phyloP scores from a whole-genome alignment of 306 rosid species.

The Fragaria iinumae region DNA sequence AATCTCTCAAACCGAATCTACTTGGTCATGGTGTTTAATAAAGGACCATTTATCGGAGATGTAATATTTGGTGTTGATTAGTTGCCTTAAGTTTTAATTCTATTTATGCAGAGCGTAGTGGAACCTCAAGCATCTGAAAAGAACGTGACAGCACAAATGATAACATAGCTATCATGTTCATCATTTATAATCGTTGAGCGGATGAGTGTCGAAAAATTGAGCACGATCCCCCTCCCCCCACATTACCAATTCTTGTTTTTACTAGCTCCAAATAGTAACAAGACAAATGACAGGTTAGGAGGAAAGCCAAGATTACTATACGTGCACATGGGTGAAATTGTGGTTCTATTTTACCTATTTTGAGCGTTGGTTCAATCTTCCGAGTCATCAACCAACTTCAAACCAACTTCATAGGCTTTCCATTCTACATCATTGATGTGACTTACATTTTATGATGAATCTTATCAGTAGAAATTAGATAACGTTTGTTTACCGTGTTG shows the following conservation, averaged over 20 bases:
- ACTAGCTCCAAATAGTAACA: background rate
- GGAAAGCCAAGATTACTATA: background rate
- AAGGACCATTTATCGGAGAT: no score
- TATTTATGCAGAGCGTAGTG: no score
- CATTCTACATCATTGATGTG: background rate
- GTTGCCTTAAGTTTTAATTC: no score
- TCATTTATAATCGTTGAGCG: no score
- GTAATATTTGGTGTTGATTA: no score
- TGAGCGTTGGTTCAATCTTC: background rate
- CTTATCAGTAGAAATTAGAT: background rate
- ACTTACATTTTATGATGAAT: background rate
- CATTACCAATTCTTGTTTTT: background rate
- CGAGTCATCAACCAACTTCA: background rate
- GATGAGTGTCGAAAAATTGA: background rate
- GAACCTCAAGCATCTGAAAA: no score
- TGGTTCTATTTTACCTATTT: background rate
- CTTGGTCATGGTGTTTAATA: no score
- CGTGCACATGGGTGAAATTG: conserved; percentile 3
- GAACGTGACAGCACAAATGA: no score
- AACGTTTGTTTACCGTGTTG: background rate
- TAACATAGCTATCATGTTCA: no score
- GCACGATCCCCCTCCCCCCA: background rate
- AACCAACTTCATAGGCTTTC: background rate
- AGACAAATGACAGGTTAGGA: background rate
- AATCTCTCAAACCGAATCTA: no score